Evolutionary conservation across 2,329 filamentous ascomycete genomes (phyloP).

Genomic region (Grosmannia huntii): DNA sequence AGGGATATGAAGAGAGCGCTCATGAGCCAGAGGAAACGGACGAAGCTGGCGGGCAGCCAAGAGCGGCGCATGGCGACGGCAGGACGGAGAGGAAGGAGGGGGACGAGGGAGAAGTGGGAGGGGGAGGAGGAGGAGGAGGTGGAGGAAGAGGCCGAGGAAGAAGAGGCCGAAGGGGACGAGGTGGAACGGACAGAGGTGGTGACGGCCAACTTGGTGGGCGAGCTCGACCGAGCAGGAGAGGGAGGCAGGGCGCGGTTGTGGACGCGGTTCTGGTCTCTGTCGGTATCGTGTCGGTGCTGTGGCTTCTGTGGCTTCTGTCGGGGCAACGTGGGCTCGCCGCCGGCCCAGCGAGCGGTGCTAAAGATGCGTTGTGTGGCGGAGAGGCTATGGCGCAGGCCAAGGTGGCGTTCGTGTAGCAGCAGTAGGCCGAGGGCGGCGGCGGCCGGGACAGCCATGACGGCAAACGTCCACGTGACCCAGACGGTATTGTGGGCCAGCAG

Average conservation of each 20-base stretch:
- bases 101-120: slow-evolving; percentile 6
- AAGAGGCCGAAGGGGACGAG: too few species aligned
- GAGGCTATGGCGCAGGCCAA: slow-evolving; percentile 45
- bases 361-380: slow-evolving; percentile 58
- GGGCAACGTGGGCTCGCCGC: too few species aligned
- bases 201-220: too few species aligned
- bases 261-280: too few species aligned
- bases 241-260: too few species aligned
- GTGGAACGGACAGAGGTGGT: too few species aligned
- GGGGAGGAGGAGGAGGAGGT: too few species aligned
- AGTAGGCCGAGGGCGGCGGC: slow-evolving; percentile 51
- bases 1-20: slow-evolving; percentile 48
- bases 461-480: slow-evolving; percentile 58
- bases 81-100: slow-evolving; percentile 1
- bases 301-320: too few species aligned
- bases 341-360: slow-evolving; percentile 52
- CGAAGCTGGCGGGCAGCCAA: slow-evolving; percentile 54
- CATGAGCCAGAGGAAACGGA: slow-evolving; percentile 59
- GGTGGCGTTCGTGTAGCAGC: slow-evolving; percentile 49
- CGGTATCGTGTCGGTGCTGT: too few species aligned
- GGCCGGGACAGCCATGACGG: slow-evolving; percentile 58
- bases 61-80: slow-evolving; percentile 31
- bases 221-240: too few species aligned
- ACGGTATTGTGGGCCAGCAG: slow-evolving; percentile 50
- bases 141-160: too few species aligned